phyloP scores from a whole-genome alignment of 225 moss, liverwort and hornwort genomes.

The Pseudisothecium myosuroides region DNA sequence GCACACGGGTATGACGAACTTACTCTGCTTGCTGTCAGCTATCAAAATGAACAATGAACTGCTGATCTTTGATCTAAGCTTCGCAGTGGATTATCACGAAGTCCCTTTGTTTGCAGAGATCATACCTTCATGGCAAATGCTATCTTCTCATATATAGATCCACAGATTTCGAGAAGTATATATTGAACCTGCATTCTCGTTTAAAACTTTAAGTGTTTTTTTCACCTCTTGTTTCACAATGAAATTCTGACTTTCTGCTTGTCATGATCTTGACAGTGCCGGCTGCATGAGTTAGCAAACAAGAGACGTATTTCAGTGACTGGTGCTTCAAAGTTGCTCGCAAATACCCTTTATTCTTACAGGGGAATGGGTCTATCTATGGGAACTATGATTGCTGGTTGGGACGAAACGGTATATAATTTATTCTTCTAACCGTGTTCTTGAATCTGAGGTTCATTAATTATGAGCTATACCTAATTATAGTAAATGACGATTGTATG shows the following conservation, averaged over 20 bases:
- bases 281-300: slow-evolving; percentile 70
- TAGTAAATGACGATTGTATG: slow-evolving; percentile 61
- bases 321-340: slow-evolving; percentile 81
- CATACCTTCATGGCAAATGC: not conserved
- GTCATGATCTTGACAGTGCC: slow-evolving; percentile 39
- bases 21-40: not conserved
- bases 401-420: slow-evolving; percentile 71
- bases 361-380: slow-evolving; percentile 92
- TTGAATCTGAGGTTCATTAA: not conserved
- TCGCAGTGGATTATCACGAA: not conserved
- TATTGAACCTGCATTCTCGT: not conserved
- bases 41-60: not conserved
- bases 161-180: not conserved
- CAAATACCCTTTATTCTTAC: slow-evolving; percentile 78
- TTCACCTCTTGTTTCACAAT: not conserved
- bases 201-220: not conserved
- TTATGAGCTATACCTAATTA: not conserved
- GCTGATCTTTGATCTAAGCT: not conserved
- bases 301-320: slow-evolving; percentile 83
- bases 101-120: not conserved
- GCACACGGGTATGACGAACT: slow-evolving; percentile 43
- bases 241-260: not conserved
- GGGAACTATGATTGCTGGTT: slow-evolving; percentile 95
- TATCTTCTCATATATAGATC: not conserved
- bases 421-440: not conserved